Conservation (phyloP, 1,139 yeast species). For the Yamadazyma conglobata region DNA sequence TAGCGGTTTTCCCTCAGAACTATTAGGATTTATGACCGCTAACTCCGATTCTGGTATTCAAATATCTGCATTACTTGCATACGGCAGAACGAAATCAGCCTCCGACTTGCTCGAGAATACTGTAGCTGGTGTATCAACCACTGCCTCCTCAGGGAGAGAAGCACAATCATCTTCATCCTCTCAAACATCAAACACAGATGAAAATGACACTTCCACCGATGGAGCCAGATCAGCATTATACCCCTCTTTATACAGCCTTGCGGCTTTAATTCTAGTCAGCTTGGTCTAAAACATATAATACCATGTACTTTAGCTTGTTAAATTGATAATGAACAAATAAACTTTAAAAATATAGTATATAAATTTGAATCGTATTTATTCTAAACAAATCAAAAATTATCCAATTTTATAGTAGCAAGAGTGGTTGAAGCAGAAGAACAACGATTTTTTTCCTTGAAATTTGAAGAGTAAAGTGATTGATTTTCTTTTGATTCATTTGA, state of each 20-base stretch:
- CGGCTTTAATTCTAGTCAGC: no score
- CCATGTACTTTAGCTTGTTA: no score
- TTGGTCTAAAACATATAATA: no score
- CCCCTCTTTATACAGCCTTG: no score
- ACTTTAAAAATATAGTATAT: no score
- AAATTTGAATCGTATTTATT: no score
- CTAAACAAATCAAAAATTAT: no score
- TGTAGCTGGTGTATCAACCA: constrained; percentile 3
- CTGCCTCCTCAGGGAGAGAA: background rate
- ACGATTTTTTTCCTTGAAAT: background rate
- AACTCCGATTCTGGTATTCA: constrained; percentile 2
- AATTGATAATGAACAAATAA: no score
- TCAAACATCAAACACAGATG: no score
- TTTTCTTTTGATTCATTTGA: no score
- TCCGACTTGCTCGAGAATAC: constrained; percentile 4
- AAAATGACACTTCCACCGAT: constrained; percentile 9
- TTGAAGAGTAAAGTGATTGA: no score
- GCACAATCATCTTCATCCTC: constrained; percentile 1
- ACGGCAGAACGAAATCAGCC: constrained; percentile 8
- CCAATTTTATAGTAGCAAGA: background rate
- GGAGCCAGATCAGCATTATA: no score
- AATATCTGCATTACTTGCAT: constrained; percentile 9
- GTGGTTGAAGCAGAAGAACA: background rate
- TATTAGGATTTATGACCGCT: background rate
- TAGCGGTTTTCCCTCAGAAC: background rate